A percentile compares a stretch with the other conserved stretches of the same genome.
Conservation (phyloP, 495 filamentous ascomycete genomes). For the Lasiosphaeria hispida region DNA sequence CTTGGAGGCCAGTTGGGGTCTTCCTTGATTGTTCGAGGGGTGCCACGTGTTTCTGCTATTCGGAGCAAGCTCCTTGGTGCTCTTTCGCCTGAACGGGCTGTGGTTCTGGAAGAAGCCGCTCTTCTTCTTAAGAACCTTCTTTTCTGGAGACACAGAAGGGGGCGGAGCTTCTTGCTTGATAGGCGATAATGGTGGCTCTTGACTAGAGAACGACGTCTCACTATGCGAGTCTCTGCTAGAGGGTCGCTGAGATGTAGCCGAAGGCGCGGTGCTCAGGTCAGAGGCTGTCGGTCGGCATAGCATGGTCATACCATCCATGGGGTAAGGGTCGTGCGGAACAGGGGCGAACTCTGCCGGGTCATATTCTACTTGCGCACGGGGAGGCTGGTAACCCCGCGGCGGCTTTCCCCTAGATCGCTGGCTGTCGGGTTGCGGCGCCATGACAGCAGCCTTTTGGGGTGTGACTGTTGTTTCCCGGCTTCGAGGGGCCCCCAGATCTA, state of each 20-base stretch:
- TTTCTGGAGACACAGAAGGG: constrained; percentile 52
- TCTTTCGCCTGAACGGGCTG: constrained; percentile 88
- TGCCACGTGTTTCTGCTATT: constrained; percentile 63
- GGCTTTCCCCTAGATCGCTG: constrained; percentile 18
- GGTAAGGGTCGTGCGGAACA: constrained; percentile 90
- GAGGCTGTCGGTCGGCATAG: constrained; percentile 87
- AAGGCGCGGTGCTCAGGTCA: constrained; percentile 73
- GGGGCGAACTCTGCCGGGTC: constrained; percentile 60
- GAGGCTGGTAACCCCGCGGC: constrained; percentile 25
- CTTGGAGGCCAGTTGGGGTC: constrained; percentile 29
- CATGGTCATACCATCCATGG: constrained; percentile 98
- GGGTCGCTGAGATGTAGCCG: constrained; percentile 63
- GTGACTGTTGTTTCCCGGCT: constrained; percentile 55
- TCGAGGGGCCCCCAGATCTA: constrained; percentile 45
- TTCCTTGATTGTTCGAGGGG: constrained; percentile 28
- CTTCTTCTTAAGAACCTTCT: constrained; percentile 72
- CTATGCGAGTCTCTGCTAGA: constrained; percentile 88
- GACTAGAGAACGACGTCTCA: constrained; percentile 90
- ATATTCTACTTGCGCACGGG: constrained; percentile 39
- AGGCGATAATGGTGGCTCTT: constrained; percentile 51
- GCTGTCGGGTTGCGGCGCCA: constrained; percentile 17
- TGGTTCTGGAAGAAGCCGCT: constrained; percentile 91
- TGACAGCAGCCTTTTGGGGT: constrained; percentile 45
- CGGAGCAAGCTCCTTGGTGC: constrained; percentile 67
- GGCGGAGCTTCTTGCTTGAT: constrained; percentile 51